phyloP scores from a whole-genome alignment of 2,329 filamentous ascomycete species.

The Fusarium sulawesiense region DNA sequence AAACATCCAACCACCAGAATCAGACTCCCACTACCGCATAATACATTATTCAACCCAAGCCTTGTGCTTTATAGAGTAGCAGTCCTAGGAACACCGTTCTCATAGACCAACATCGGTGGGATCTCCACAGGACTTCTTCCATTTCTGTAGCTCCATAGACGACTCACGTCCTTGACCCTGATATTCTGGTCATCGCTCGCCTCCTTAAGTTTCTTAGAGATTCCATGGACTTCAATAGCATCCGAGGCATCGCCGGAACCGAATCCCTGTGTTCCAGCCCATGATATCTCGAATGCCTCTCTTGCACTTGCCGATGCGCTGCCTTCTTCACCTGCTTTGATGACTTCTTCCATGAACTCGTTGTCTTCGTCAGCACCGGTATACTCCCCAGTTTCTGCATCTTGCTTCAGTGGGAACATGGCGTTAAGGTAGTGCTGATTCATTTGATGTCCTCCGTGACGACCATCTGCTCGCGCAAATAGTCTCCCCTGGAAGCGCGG shows the following conservation, averaged over 20 bases:
- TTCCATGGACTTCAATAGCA: constrained; percentile 55
- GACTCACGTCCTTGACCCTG: constrained; percentile 69
- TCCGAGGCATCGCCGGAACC: constrained; percentile 50
- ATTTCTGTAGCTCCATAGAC: constrained; percentile 72
- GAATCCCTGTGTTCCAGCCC: constrained; percentile 56
- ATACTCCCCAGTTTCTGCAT: constrained; percentile 56
- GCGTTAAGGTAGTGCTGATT: constrained; percentile 71
- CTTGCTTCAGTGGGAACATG: constrained; percentile 66
- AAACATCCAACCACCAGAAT: not conserved
- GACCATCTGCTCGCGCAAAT: constrained; percentile 64
- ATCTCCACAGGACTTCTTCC: constrained; percentile 63
- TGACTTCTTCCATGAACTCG: constrained; percentile 70
- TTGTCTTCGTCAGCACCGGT: constrained; percentile 61
- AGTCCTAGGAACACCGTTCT: constrained; percentile 54
- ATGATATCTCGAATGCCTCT: constrained; percentile 62
- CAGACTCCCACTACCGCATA: too few relatives aligned
- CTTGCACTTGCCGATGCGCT: constrained; percentile 57
- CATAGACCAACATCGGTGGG: constrained; percentile 51
- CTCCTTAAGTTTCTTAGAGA: constrained; percentile 37
- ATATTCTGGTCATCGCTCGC: constrained; percentile 50
- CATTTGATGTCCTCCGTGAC: constrained; percentile 66
- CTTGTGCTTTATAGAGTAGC: constrained; percentile 52
- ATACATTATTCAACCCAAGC: not conserved
- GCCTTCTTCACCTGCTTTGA: constrained; percentile 59
- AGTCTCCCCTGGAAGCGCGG: constrained; percentile 71